Evolutionary conservation across 1,284 basidiomycete species (phyloP), one percentile per base, ranked within the genome.

Genomic region (Pyrrhoderma lamaoense): DNA sequence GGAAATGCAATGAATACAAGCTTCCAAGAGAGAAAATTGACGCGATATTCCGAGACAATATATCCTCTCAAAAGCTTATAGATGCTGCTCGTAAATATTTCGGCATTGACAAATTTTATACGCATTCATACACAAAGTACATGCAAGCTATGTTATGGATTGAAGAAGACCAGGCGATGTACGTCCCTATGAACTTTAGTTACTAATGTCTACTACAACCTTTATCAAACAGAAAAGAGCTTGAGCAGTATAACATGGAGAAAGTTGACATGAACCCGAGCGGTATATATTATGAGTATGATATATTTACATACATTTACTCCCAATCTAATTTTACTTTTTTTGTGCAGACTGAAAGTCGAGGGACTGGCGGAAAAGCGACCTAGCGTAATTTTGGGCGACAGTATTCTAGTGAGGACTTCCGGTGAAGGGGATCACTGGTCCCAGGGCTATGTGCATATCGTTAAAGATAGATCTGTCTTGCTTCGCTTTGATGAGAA

Each of bases 371-470:
- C 71, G 5, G 75, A 79, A 59, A 72, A 72, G 27, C 65, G 74
- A 18, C 74, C 74, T 0, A 70, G 68, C 18, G 70, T 80, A 9
- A 66, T 77, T 14, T 67, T 76, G 5, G 76, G 76, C 1, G 75
- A 77, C 55, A 70, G 68, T 47, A 73, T 79, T 48, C 67, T 71
- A 31, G 70, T 75, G 38, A 45, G 60, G 23, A 64, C n/a, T 3
- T 53, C 61, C 27, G 57, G 57, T 18, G 35, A 54, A n/a, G 60
- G 62, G 31, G 63, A 59, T 18, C 60, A 58, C 8, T 77, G 74
- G 74, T 77, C 66, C 56, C 68, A 75, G 64, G 79, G 78, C 8
- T 70, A 71, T 35, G 74, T 80, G 7, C 74, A 77, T 56, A 50
- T 62, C 35, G 67, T 76, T 2, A 60, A 63, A 27, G 61, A 68